Base-by-base conservation (phyloP, 352 stramenopile species). In the Peronospora farinosa region DNA sequence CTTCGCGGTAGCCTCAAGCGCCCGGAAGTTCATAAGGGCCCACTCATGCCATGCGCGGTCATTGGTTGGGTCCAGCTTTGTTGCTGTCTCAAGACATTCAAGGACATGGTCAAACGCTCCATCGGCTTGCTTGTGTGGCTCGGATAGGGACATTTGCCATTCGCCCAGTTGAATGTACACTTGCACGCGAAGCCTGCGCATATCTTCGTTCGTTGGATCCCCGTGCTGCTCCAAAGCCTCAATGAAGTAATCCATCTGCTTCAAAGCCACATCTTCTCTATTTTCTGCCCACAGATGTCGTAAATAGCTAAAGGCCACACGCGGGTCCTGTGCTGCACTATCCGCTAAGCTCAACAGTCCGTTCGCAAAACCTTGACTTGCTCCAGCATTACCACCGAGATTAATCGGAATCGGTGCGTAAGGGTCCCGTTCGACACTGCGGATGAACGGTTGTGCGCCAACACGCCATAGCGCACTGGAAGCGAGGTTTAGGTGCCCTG, bases 11-110 rank as follows among this genome's bases (percentile, higher is more conserved):
- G 78, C 75, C 27, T 93, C 83, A 36, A 90, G 57, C 4, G 78
- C 83, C 2, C 78, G 70, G 67, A 98, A 99, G 74, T 99, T 99
- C 51, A 98, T 92, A 16, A 99, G 65, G 15, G 96, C 96, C 97
- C 97, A 99, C 43, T 92, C 86, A 68, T 99, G 97, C 88, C 95
- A 99, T 17, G 96, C 95, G 42, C 96, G 96, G 61, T 99, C 97
- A 51, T 97, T 96, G 32, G 84, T 94, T 38, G 76, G 79, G 49
- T 95, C 84, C 17, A 94, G 55, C 42, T 84, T 63, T 35, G 84
- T 95, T 25, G 85, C 85, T 0, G 71, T 88, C 47, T 85, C 70
- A 10, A 97, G 66, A 50, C 89, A 91, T 9, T 67, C 71, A 11
- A 94, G 70, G 10, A 92, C 82, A 25, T 91, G 69, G 40, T 83